Evolutionary conservation across 306 rosid genomes (phyloP).

Genomic region (Trichosanthes cucumerina): DNA sequence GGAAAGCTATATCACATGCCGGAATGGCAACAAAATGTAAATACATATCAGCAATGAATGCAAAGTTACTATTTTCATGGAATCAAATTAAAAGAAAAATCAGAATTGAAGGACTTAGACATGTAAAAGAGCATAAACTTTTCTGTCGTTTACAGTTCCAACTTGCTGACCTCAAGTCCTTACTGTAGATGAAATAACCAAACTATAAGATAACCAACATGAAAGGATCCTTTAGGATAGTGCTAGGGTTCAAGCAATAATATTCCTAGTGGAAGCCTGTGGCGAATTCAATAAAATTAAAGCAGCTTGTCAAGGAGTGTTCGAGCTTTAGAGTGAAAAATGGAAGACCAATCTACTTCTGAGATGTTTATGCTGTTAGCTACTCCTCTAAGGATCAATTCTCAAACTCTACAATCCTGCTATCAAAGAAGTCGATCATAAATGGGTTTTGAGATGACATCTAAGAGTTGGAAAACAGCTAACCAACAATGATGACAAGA

Average conservation of each 20-base stretch:
- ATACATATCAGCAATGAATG: not conserved
- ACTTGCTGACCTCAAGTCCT: not conserved
- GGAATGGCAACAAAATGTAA: not conserved
- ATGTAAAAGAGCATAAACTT: not conserved
- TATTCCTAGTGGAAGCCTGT: not conserved
- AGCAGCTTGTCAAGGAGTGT: not conserved
- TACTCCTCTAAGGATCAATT: not conserved
- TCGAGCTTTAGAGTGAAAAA: not conserved
- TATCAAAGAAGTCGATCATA: not conserved
- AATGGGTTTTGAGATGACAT: not conserved
- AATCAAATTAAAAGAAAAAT: not conserved
- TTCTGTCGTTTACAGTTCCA: not conserved
- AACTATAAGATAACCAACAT: too few species aligned
- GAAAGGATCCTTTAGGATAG: not conserved
- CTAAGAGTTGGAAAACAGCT: not conserved
- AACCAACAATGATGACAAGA: not conserved
- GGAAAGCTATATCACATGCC: not conserved
- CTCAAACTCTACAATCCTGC: not conserved
- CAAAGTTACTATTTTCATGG: not conserved
- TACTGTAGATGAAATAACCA: too few species aligned
- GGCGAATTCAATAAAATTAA: not conserved
- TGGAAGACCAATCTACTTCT: not conserved
- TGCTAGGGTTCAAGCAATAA: not conserved
- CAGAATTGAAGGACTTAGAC: not conserved
- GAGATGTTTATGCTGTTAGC: not conserved